These are phyloP conservation scores for Glycine latifolia DNA, from an alignment of 306 rosid species.

Conservation along the genomic window DNA sequence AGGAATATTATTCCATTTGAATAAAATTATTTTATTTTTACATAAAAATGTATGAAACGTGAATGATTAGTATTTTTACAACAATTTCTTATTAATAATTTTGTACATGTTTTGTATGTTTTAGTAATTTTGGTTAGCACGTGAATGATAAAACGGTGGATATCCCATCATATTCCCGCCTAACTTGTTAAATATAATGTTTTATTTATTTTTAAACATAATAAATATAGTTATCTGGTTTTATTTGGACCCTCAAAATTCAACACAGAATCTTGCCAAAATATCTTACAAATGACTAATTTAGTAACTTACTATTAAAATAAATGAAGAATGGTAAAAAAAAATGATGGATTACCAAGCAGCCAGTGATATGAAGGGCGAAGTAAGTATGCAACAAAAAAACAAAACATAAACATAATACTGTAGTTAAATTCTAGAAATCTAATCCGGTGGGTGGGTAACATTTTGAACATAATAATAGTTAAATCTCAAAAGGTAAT, in stretches of 20 bases:
- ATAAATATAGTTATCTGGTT: too few relatives aligned
- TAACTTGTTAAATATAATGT: background rate
- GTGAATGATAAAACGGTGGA: background rate
- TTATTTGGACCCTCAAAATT: background rate
- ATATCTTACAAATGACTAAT: background rate
- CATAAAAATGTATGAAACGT: too few relatives aligned
- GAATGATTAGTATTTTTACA: too few relatives aligned
- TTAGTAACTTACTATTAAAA: background rate
- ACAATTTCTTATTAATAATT: too few relatives aligned
- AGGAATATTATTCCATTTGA: too few relatives aligned
- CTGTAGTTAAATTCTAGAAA: background rate
- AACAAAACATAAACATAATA: background rate
- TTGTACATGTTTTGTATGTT: too few relatives aligned
- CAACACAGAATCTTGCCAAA: background rate
- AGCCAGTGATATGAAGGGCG: background rate
- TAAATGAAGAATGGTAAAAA: background rate
- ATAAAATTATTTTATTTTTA: too few relatives aligned
- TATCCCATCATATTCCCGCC: background rate
- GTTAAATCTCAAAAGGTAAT: slow-evolving; percentile 16
- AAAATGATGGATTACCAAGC: background rate
- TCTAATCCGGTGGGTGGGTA: slow-evolving; percentile 9
- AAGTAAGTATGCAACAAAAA: background rate
- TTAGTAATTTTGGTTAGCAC: background rate
- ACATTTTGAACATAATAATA: background rate
- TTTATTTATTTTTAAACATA: too few relatives aligned